Conservation (phyloP, 495 filamentous ascomycete genomes). For the Lasiosphaeria hispida region DNA sequence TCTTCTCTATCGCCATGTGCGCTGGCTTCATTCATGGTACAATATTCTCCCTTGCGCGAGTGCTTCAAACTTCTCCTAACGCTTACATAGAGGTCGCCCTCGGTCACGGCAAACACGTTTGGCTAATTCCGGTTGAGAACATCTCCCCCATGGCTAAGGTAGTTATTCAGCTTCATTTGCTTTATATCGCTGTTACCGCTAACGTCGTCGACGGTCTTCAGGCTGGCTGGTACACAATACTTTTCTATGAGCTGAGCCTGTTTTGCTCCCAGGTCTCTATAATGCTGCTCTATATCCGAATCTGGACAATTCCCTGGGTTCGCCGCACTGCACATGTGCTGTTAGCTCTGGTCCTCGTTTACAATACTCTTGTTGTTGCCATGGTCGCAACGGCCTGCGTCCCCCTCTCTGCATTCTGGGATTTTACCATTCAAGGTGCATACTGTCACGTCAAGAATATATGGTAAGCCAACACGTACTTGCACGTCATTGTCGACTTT, state of each 20-base stretch:
- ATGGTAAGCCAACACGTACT: conserved; percentile 2
- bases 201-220: neutral
- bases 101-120: too few relatives aligned
- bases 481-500: conserved; percentile 1
- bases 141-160: too few relatives aligned
- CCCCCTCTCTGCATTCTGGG: neutral
- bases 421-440: too few relatives aligned
- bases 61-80: neutral
- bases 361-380: neutral
- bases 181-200: neutral
- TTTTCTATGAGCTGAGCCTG: neutral
- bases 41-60: too few relatives aligned
- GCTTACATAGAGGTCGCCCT: too few relatives aligned
- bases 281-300: conserved; percentile 1
- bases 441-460: neutral
- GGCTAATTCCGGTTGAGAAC: too few relatives aligned
- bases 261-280: conserved; percentile 10
- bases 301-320: conserved; percentile 3
- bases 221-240: neutral
- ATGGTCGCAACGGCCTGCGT: conserved; percentile 2
- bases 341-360: neutral
- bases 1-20: too few relatives aligned
- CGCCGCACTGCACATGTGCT: neutral
- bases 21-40: neutral
- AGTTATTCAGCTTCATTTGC: too few relatives aligned